Evolutionary conservation across 2,329 filamentous ascomycete species (phyloP).

Genomic region (Aspergillus sp.): DNA sequence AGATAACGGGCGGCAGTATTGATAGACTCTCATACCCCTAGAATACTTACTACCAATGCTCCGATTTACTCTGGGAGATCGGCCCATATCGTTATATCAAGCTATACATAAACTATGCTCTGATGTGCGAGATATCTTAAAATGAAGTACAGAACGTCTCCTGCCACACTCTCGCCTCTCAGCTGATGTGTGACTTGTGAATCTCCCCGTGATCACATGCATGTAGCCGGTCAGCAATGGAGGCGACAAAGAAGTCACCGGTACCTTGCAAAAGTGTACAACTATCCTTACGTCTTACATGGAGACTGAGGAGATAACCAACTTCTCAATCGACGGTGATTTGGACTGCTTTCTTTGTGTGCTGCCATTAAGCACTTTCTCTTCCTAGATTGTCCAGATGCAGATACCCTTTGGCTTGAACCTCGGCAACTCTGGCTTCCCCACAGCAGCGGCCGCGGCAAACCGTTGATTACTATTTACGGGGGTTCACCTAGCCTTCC

Average conservation of each 20-base stretch:
- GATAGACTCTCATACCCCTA: no score
- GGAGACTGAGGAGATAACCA: background rate
- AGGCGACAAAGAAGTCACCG: constrained; percentile 1
- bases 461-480: background rate
- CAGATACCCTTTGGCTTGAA: constrained; percentile 15
- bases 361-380: background rate
- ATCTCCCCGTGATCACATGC: constrained; percentile 16
- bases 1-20: background rate
- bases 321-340: background rate
- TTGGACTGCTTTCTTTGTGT: background rate
- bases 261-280: background rate
- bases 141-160: no score
- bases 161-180: background rate
- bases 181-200: background rate
- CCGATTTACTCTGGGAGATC: no score
- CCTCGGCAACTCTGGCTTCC: constrained; percentile 36
- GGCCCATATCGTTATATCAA: no score
- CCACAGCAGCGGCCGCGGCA: constrained; percentile 28
- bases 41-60: no score
- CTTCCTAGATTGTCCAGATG: background rate
- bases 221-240: background rate
- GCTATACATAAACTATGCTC: no score
- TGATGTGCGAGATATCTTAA: no score
- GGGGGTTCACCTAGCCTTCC: constrained; percentile 14
- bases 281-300: background rate